Evolutionary conservation across 139 green algal species (phyloP).

Genomic region (Coccomyxa sp.): DNA sequence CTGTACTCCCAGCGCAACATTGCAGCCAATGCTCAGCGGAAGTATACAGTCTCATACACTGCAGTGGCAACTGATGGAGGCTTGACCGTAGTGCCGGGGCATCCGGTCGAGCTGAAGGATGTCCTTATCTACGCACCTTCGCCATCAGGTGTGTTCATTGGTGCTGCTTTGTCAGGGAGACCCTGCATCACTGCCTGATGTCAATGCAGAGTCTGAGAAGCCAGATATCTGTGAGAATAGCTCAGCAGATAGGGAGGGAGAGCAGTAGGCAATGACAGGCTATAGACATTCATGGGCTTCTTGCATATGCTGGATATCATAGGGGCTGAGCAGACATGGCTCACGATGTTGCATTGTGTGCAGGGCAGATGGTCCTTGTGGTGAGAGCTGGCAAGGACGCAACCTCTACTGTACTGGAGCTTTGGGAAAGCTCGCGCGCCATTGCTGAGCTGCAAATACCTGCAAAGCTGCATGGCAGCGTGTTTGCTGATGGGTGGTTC

Average conservation of each 20-base stretch:
- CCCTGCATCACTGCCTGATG: too few species aligned
- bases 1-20: constrained; percentile 71
- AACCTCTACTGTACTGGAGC: constrained; percentile 11
- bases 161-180: too few species aligned
- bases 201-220: too few species aligned
- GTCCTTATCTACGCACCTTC: constrained; percentile 43
- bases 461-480: constrained; percentile 59
- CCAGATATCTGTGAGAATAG: too few species aligned
- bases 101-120: constrained; percentile 47
- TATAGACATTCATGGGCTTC: too few species aligned
- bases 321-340: not conserved
- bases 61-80: not conserved
- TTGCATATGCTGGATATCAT: too few species aligned
- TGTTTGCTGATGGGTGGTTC: constrained; percentile 86
- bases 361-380: constrained; percentile 12
- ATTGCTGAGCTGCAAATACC: constrained; percentile 63
- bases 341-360: not conserved
- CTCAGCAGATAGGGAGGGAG: too few species aligned
- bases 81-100: constrained; percentile 1
- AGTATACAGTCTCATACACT: constrained; percentile 44
- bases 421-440: constrained; percentile 58
- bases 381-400: constrained; percentile 7
- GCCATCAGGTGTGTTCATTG: constrained; percentile 66
- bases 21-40: constrained; percentile 60
- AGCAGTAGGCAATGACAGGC: too few species aligned